A percentile compares a stretch with the other conserved stretches of the same genome.
Conservation (phyloP, 2,329 filamentous ascomycete species). For the Aureobasidium namibiae region DNA sequence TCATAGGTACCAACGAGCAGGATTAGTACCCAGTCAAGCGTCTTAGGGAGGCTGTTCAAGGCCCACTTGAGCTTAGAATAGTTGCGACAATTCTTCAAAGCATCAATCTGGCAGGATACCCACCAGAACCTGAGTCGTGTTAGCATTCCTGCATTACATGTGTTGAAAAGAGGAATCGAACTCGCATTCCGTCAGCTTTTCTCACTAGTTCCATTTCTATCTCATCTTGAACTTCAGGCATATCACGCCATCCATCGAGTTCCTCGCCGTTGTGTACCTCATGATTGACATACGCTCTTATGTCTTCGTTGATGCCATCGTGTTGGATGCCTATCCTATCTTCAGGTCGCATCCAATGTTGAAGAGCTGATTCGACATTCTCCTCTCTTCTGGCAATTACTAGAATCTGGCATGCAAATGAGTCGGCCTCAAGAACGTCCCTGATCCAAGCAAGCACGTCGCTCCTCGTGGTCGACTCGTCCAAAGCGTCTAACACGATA, state of each 20-base stretch:
- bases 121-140: not conserved
- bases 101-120: slow-evolving; percentile 2
- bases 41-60: not conserved
- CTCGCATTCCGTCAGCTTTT: not conserved
- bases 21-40: too few species aligned
- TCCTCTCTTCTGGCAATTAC: not conserved
- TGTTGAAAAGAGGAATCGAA: too few species aligned
- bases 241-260: not conserved
- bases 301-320: not conserved
- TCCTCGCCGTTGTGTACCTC: not conserved
- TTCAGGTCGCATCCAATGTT: not conserved
- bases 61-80: not conserved
- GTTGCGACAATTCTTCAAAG: not conserved
- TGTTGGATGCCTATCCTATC: not conserved
- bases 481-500: not conserved
- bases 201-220: not conserved
- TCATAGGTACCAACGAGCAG: too few species aligned
- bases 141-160: too few species aligned
- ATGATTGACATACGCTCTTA: not conserved
- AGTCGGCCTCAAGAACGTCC: not conserved
- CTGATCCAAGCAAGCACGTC: not conserved
- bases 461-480: not conserved
- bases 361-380: not conserved
- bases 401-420: not conserved
- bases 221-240: not conserved